Evolutionary conservation across 768 basidiomycete genomes (phyloP).

Genomic region (Lentinula guzmanii): DNA sequence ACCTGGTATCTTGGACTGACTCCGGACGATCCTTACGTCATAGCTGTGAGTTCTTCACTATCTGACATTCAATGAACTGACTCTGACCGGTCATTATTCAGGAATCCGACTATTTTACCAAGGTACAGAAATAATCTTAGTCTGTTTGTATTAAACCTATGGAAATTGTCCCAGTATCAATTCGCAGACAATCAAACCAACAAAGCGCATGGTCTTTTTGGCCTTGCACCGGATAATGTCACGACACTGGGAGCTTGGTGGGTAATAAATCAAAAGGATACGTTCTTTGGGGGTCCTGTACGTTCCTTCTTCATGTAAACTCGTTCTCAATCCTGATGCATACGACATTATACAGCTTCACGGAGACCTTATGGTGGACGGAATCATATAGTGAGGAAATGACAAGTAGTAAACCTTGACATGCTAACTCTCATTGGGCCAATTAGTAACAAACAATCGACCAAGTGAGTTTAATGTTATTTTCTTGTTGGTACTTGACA

Average conservation of each 20-base stretch:
- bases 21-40: conserved; percentile 17
- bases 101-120: conserved; percentile 22
- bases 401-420: neutral
- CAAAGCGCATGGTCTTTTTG: conserved; percentile 20
- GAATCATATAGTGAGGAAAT: conserved; percentile 7
- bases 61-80: neutral
- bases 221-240: conserved; percentile 2
- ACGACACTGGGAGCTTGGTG: conserved; percentile 19
- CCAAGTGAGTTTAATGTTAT: too few species aligned
- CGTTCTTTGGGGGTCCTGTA: conserved; percentile 14
- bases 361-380: conserved; percentile 8
- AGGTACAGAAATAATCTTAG: conserved; percentile 5
- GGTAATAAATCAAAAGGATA: conserved; percentile 22
- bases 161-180: conserved; percentile 13
- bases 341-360: neutral
- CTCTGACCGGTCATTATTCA: neutral
- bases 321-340: neutral
- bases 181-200: conserved; percentile 24
- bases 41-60: conserved; percentile 7
- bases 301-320: neutral
- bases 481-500: too few species aligned
- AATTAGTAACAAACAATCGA: too few species aligned
- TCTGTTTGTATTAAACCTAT: neutral
- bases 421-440: too few species aligned
- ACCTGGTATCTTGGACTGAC: conserved; percentile 21